phyloP scores from a whole-genome alignment of 108 stramenopile species.

The Chaetoceros tenuissimus region DNA sequence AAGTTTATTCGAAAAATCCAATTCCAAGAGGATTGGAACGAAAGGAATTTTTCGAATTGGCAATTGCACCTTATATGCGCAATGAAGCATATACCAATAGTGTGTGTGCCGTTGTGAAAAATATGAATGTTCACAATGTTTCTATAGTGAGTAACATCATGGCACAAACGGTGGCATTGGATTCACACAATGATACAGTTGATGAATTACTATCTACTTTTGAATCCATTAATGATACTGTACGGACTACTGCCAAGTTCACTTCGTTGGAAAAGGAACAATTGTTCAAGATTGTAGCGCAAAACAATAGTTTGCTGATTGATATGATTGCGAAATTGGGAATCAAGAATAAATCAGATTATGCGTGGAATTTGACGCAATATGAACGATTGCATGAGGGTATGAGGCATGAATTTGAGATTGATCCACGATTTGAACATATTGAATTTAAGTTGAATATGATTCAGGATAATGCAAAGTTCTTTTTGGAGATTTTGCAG shows the following conservation, averaged over 20 bases:
- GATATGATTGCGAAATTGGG: constrained; percentile 87
- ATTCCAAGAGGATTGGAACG: constrained; percentile 66
- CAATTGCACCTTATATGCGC: constrained; percentile 45
- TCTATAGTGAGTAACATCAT: constrained; percentile 84
- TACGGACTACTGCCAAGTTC: constrained; percentile 61
- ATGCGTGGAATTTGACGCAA: constrained; percentile 84
- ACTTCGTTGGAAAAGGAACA: constrained; percentile 47
- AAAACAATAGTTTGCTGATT: constrained; percentile 85
- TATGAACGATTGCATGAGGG: constrained; percentile 81
- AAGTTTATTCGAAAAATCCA: constrained; percentile 45
- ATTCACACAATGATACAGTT: constrained; percentile 82
- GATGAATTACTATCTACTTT: constrained; percentile 78
- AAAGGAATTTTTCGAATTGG: constrained; percentile 78
- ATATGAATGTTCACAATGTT: constrained; percentile 85
- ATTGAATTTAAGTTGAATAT: constrained; percentile 88
- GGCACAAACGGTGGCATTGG: constrained; percentile 88
- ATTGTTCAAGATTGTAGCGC: constrained; percentile 74
- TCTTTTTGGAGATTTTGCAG: constrained; percentile 86
- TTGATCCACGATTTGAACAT: constrained; percentile 61
- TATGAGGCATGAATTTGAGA: constrained; percentile 58
- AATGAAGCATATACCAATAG: constrained; percentile 52
- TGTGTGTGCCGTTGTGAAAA: constrained; percentile 73
- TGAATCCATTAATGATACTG: constrained; percentile 66
- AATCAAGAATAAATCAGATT: constrained; percentile 82
- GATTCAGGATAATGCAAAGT: constrained; percentile 89